These are phyloP conservation scores for Cryphonectria nitschkei DNA, from an alignment of 2,329 filamentous ascomycete genomes.

Conservation along the genomic window DNA sequence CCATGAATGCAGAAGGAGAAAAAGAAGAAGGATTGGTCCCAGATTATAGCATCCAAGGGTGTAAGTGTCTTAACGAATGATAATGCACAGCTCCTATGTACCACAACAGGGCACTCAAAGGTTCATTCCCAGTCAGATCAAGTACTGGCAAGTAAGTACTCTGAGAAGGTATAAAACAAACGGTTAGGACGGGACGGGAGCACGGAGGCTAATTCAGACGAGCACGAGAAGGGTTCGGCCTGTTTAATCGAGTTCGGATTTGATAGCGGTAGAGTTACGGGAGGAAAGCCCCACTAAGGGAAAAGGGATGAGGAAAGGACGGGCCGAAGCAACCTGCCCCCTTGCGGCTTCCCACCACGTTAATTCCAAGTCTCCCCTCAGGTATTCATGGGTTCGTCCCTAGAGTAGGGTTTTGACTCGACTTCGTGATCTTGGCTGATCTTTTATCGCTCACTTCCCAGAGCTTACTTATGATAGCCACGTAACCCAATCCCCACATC, in stretches of 20 bases:
- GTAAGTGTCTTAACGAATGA: background rate
- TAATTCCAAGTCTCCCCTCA: too few relatives aligned
- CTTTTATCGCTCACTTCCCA: background rate
- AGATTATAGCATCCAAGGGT: background rate
- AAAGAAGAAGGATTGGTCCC: background rate
- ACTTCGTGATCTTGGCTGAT: background rate
- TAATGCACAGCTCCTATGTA: background rate
- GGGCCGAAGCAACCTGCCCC: conserved; percentile 2
- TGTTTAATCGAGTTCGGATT: background rate
- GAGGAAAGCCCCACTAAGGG: background rate
- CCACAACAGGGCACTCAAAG: background rate
- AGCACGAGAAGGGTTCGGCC: background rate
- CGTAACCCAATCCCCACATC: background rate
- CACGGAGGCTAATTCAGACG: background rate
- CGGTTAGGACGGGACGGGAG: background rate
- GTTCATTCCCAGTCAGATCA: background rate
- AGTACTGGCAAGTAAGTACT: background rate
- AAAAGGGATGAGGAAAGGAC: conserved; percentile 9
- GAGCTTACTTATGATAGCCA: background rate
- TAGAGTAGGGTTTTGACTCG: background rate
- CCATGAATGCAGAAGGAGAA: background rate
- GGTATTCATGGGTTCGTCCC: background rate
- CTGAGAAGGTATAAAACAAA: background rate
- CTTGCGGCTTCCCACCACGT: background rate
- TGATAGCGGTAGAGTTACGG: conserved; percentile 4